Evolutionary conservation across 73 alveolate species (phyloP).

Genomic region (Blepharisma stoltei): DNA sequence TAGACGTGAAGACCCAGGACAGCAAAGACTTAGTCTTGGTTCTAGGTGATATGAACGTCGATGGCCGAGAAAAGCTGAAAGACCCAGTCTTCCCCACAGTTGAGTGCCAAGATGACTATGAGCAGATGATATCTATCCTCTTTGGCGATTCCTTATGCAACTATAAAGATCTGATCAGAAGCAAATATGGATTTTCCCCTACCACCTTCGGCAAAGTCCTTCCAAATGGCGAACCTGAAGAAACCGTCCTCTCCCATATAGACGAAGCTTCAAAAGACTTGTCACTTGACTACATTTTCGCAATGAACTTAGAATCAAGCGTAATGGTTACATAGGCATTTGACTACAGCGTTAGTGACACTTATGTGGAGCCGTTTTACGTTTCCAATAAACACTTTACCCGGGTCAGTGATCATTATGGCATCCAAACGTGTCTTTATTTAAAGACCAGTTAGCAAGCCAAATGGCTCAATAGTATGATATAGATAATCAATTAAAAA

Average conservation of each 20-base stretch:
- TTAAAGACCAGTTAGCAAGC: too few species aligned
- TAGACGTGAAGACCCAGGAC: neutral
- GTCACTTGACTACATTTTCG: conserved; percentile 1
- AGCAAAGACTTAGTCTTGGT: neutral
- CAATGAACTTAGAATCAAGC: neutral
- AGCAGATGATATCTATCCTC: neutral
- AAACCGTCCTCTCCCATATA: neutral
- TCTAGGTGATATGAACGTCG: conserved; percentile 15
- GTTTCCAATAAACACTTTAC: too few species aligned
- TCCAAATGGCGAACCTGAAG: neutral
- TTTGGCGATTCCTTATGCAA: neutral
- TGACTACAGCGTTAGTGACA: too few species aligned
- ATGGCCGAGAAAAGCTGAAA: conserved; percentile 27
- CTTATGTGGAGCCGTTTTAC: too few species aligned
- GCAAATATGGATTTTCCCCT: neutral
- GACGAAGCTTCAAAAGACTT: neutral
- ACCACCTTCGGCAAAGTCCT: conserved; percentile 10
- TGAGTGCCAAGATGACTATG: neutral
- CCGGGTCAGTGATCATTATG: too few species aligned
- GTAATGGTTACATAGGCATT: neutral
- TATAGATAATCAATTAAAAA: too few species aligned
- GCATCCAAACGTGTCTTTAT: too few species aligned
- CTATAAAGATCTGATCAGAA: neutral
- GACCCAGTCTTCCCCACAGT: neutral
- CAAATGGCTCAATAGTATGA: too few species aligned